Evolutionary conservation across 73 alveolate genomes (phyloP), one percentile per base, ranked within the genome.

Genomic region (Symbiodinium natans): DNA sequence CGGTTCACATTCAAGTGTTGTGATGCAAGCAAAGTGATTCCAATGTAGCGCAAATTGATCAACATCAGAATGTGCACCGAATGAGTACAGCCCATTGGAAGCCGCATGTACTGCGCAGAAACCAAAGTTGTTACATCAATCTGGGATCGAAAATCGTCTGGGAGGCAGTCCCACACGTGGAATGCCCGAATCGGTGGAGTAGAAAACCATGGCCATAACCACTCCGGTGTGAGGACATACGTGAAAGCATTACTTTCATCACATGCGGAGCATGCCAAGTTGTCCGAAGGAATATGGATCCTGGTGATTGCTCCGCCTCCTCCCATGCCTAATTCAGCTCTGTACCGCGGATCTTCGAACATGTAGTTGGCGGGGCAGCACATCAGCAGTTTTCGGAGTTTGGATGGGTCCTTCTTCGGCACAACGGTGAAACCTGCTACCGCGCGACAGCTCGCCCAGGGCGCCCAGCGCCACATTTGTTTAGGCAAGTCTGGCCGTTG

Each of bases 301-400:
- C 93, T 31, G 4, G 77, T 17, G 25, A 84, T 31, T 2, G 93
- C 93, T 29, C 41, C 46, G 2, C 93, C 93, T 4, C 93, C 93
- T 15, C 5, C 34, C 93, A 84, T 84, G n/a, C 93, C 93, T 46
- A 84, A 46, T 36, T 84, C n/a, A 2, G 93, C 93, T 10, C 93
- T 11, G 0, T 8, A 2, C 25, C 77, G 11, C 0, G 93, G 93
- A 84, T 84, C 93, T 2, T 23, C 2, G 39, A 84, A 42, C 43
- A 31, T 31, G 46, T 84, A 84, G 75, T 84, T 84, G 9, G 93
- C 8, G 17, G 93, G 77, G 33, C 8, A 23, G 34, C 46, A 75
- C 93, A 84, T 84, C 48, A 84, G 41, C 48, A 84, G 48, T 43
- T 84, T 84, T 1, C 93, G 74, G 3, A 43, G 93, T 6, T 46